Conservation (phyloP, 1,139 yeast genomes). For the Spathaspora jeffriesii region DNA sequence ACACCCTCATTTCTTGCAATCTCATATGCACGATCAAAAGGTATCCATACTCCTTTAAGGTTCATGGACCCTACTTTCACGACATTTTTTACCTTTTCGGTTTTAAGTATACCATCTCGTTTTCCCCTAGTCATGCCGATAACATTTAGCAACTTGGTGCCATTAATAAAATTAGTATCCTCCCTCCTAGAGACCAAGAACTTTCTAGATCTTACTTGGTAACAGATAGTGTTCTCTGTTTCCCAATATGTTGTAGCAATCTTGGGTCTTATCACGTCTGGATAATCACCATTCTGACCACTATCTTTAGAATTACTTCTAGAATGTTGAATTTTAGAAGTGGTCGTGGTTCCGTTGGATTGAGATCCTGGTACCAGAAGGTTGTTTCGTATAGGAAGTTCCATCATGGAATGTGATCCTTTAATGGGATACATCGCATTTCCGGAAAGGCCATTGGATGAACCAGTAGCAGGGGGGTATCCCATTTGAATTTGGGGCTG, state of each 20-base stretch:
- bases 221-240: slow-evolving; percentile 47
- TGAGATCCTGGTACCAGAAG: neutral
- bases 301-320: slow-evolving; percentile 17
- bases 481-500: slow-evolving; percentile 11
- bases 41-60: slow-evolving; percentile 60
- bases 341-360: neutral
- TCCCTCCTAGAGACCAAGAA: slow-evolving; percentile 51
- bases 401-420: slow-evolving; percentile 6
- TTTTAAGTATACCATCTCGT: slow-evolving; percentile 80
- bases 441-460: neutral
- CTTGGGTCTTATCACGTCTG: slow-evolving; percentile 30
- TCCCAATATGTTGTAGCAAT: slow-evolving; percentile 51
- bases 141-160: slow-evolving; percentile 74
- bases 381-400: neutral
- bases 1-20: slow-evolving; percentile 53
- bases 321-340: slow-evolving; percentile 12
- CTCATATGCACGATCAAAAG: slow-evolving; percentile 52
- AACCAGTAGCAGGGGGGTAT: slow-evolving; percentile 9
- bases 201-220: slow-evolving; percentile 48
- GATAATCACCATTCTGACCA: slow-evolving; percentile 13
- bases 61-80: slow-evolving; percentile 56
- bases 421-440: slow-evolving; percentile 10
- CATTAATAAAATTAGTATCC: slow-evolving; percentile 54
- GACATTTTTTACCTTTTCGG: slow-evolving; percentile 45
- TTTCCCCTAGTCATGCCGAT: slow-evolving; percentile 97